Evolutionary conservation across 805 yeast species (phyloP).

Genomic region (Priceomyces castillae): DNA sequence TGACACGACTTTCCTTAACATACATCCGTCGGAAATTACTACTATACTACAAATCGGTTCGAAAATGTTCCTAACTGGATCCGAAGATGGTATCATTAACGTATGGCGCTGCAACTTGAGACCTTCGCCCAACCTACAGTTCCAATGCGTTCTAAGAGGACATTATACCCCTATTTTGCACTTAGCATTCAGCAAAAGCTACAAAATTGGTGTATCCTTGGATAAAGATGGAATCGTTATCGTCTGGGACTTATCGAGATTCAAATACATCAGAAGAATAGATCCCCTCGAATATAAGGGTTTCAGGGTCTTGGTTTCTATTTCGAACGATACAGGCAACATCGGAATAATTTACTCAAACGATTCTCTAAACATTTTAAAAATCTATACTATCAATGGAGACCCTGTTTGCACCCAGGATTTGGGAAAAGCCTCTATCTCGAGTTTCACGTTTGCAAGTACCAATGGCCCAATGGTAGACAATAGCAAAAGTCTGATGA

Average conservation of each 20-base stretch:
- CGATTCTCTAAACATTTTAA: slow-evolving; percentile 19
- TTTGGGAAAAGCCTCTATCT: slow-evolving; percentile 13
- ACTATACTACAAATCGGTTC: slow-evolving; percentile 41
- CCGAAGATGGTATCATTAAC: slow-evolving; percentile 59
- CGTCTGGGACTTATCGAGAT: slow-evolving; percentile 63
- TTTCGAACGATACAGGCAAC: slow-evolving; percentile 56
- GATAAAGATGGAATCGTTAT: slow-evolving; percentile 55
- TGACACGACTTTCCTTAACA: slow-evolving; percentile 39
- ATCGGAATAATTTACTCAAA: slow-evolving; percentile 38
- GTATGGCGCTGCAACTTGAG: slow-evolving; percentile 49
- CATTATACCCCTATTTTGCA: slow-evolving; percentile 49
- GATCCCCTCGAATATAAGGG: slow-evolving; percentile 15
- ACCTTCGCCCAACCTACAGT: slow-evolving; percentile 30
- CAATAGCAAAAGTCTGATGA: slow-evolving; percentile 15
- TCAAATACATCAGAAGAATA: slow-evolving; percentile 45
- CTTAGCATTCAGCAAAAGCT: slow-evolving; percentile 51
- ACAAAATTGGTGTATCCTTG: slow-evolving; percentile 52
- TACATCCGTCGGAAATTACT: slow-evolving; percentile 41
- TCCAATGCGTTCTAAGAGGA: slow-evolving; percentile 51
- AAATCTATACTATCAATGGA: slow-evolving; percentile 55
- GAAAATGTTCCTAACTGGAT: slow-evolving; percentile 46
- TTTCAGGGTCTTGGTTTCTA: slow-evolving; percentile 31
- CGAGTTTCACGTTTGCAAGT: slow-evolving; percentile 29
- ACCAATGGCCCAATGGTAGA: slow-evolving; percentile 28
- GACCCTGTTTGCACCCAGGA: slow-evolving; percentile 28